These are phyloP conservation scores for Kodamaea restingae DNA, from an alignment of 805 yeast genomes.

Conservation along the genomic window DNA sequence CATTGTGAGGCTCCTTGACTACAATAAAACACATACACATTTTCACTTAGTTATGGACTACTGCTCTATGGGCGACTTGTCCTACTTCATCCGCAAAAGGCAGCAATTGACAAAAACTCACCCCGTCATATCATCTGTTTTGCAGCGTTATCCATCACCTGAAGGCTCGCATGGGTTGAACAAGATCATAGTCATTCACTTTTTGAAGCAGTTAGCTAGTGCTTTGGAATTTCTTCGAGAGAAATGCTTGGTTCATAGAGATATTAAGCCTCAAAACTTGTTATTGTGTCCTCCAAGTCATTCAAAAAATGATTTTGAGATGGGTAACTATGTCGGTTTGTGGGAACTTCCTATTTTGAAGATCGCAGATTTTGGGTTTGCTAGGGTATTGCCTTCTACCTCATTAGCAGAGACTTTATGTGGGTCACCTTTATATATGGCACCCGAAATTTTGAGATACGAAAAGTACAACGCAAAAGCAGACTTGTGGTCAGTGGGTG, in stretches of 20 bases:
- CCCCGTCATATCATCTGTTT: slow-evolving; percentile 72
- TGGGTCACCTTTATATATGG: slow-evolving; percentile 98
- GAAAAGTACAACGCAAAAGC: slow-evolving; percentile 97
- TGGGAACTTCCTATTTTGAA: slow-evolving; percentile 89
- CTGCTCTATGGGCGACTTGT: slow-evolving; percentile 91
- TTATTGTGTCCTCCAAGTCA: slow-evolving; percentile 78
- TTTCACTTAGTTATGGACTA: slow-evolving; percentile 94
- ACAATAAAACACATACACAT: slow-evolving; percentile 69
- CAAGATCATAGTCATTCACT: slow-evolving; percentile 73
- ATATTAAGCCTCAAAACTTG: slow-evolving; percentile 89
- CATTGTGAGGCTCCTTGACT: slow-evolving; percentile 81
- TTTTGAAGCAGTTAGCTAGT: slow-evolving; percentile 78
- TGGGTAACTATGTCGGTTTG: slow-evolving; percentile 62
- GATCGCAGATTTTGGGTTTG: slow-evolving; percentile 97
- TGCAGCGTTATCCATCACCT: slow-evolving; percentile 82
- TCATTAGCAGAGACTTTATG: slow-evolving; percentile 95
- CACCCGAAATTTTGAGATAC: slow-evolving; percentile 91
- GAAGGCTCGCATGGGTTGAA: slow-evolving; percentile 74
- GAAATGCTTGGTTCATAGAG: slow-evolving; percentile 88
- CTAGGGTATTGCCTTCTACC: slow-evolving; percentile 87
- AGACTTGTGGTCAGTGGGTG: slow-evolving; percentile 97
- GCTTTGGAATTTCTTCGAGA: slow-evolving; percentile 79
- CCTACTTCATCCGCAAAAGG: slow-evolving; percentile 77
- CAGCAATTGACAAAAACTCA: slow-evolving; percentile 67
- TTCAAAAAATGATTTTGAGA: slow-evolving; percentile 55